Base-by-base conservation (phyloP, 768 basidiomycete species). In the Mycena epipterygia region DNA sequence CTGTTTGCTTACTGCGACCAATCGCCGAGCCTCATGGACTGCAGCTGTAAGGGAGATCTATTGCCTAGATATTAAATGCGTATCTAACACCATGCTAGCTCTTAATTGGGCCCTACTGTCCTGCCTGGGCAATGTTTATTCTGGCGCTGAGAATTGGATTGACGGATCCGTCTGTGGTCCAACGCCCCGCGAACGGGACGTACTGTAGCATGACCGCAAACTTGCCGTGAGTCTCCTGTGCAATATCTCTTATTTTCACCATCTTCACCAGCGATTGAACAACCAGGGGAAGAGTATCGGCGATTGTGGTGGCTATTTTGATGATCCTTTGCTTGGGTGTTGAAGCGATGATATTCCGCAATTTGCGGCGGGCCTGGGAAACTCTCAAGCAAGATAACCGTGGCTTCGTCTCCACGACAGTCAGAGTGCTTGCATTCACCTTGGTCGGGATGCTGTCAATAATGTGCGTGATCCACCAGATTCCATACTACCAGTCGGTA, bases 401-500 rank as follows among this genome's bases (percentile, higher is more conserved):
- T 29, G 42, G 48, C 29, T 66, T 64, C 12, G 53, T 67, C 21
- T 56, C 68, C 16, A 66, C 51, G 14, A 57, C 64, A 32, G 56
- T 73, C 53, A 44, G 72, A 53, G 72, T 73, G 46, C 37, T 73
- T 37, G 72, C 72, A 8, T 73, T 73, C 60, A 73, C 72, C 0
- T 33, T 65, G 30, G 64, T 73, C 39, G 72, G 72, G 33, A 73
- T 73, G 72, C n/a, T 73, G 13, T 63, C 64, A 12, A 73, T 73
- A 27, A 73, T 67, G 72, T 73, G 27, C 23, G 72, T 69, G 16
- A 2, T 52, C 8, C 27, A 16, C 12, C 44, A 4, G 19, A 5
- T n/a, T 41, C n/a, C 11, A 25, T 23, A 32, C 30, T 41, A 8
- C n/a, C 41, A 21, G 13, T 14, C 23, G 14, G 12, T 19, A 27